Evolutionary conservation across 2,329 filamentous ascomycete genomes (phyloP).

Genomic region (Mycosphaerella sp.): DNA sequence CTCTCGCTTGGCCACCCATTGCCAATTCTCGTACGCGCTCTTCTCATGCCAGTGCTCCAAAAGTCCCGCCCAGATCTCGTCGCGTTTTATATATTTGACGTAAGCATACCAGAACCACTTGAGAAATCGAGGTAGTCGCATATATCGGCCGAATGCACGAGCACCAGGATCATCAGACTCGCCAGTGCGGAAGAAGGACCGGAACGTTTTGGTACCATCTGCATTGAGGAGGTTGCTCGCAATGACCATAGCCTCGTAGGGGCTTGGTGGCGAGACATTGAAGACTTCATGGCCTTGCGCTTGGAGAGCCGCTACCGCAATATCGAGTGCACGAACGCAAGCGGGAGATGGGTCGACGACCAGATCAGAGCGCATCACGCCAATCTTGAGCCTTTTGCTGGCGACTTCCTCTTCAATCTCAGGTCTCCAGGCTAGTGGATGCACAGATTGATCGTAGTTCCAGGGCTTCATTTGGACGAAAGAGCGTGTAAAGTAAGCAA

Average conservation of each 20-base stretch:
- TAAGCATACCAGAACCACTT: conserved; percentile 86
- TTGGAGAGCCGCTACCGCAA: conserved; percentile 62
- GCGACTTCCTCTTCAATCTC: conserved; percentile 57
- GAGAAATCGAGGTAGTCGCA: conserved; percentile 64
- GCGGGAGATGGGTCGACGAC: conserved; percentile 84
- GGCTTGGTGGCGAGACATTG: conserved; percentile 48
- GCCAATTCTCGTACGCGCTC: conserved; percentile 73
- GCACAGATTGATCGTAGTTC: conserved; percentile 80
- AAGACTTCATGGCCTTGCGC: conserved; percentile 69
- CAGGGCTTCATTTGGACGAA: conserved; percentile 78
- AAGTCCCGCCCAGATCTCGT: conserved; percentile 71
- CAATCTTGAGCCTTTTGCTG: conserved; percentile 61
- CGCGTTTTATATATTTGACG: conserved; percentile 74
- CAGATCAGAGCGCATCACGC: conserved; percentile 63
- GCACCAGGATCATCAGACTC: conserved; percentile 78
- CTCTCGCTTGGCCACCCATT: conserved; percentile 70
- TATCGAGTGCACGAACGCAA: conserved; percentile 68
- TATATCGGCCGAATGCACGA: conserved; percentile 66
- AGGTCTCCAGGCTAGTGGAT: conserved; percentile 73
- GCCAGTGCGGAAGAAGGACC: conserved; percentile 66
- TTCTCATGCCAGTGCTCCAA: conserved; percentile 68
- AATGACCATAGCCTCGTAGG: conserved; percentile 68
- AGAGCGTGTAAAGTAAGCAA: conserved; percentile 75
- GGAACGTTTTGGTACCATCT: conserved; percentile 76
- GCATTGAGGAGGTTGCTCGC: conserved; percentile 76